Conservation (phyloP, 1,139 yeast species). For the Zygosaccharomyces pseudobailii region DNA sequence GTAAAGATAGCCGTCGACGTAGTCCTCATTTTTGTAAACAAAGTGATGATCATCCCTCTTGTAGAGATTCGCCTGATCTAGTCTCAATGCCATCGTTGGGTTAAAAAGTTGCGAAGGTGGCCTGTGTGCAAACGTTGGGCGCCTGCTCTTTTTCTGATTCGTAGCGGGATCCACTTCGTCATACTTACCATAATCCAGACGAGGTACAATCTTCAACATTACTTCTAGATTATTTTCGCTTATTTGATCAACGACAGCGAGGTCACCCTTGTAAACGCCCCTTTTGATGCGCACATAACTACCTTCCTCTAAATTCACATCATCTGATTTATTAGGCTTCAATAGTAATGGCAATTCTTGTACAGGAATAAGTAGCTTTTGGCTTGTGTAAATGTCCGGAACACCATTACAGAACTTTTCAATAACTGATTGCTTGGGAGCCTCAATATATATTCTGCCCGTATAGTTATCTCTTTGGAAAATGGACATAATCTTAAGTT, state of each 20-base stretch:
- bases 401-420: constrained; percentile 84
- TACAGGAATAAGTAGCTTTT: constrained; percentile 87
- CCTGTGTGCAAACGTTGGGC: constrained; percentile 51
- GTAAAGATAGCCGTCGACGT: constrained; percentile 77
- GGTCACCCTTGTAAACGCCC: constrained; percentile 88
- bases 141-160: constrained; percentile 45
- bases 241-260: constrained; percentile 88
- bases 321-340: constrained; percentile 85
- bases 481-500: constrained; percentile 77
- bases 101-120: constrained; percentile 85
- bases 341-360: constrained; percentile 91
- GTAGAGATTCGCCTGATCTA: constrained; percentile 54
- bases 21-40: constrained; percentile 81
- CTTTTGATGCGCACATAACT: constrained; percentile 85
- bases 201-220: constrained; percentile 84
- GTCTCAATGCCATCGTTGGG: constrained; percentile 65
- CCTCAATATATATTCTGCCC: constrained; percentile 91
- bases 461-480: constrained; percentile 91
- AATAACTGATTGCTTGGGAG: constrained; percentile 89
- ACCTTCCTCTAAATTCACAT: constrained; percentile 85
- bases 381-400: constrained; percentile 68
- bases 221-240: constrained; percentile 95
- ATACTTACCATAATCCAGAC: constrained; percentile 80
- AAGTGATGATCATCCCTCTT: constrained; percentile 73
- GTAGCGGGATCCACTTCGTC: constrained; percentile 52